Conservation (phyloP, 768 basidiomycete species). For the Mycena olivaceomarginata region DNA sequence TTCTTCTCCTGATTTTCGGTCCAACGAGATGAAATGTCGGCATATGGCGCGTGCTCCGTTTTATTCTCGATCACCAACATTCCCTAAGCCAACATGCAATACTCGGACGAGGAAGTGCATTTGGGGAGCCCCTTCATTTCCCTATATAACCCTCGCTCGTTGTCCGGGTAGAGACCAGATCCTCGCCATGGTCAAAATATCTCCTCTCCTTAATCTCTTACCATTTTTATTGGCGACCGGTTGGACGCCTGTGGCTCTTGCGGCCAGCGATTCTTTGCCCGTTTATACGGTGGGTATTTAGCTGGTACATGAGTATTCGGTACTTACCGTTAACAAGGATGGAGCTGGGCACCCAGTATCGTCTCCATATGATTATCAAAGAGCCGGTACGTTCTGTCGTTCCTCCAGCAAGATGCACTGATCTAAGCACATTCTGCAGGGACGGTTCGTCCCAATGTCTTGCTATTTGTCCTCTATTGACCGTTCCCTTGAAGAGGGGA, state of each 20-base stretch:
- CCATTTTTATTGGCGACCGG: conserved; percentile 8
- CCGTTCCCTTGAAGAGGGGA: conserved; percentile 21
- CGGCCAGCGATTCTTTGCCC: conserved; percentile 14
- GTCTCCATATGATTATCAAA: conserved; percentile 44
- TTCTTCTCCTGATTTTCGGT: no score
- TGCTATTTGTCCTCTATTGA: not conserved
- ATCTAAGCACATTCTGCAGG: conserved; percentile 3
- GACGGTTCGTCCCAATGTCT: conserved; percentile 20
- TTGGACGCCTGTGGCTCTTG: not conserved
- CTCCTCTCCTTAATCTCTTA: not conserved
- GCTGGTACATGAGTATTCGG: not conserved
- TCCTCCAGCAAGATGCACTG: not conserved
- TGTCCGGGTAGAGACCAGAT: not conserved
- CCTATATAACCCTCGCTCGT: conserved; percentile 3
- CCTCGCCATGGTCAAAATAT: conserved; percentile 14
- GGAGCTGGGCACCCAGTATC: conserved; percentile 40
- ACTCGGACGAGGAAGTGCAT: not conserved
- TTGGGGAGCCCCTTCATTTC: not conserved
- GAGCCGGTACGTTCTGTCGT: conserved; percentile 31
- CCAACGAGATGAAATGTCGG: no score
- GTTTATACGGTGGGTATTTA: conserved; percentile 36
- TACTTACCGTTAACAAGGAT: conserved; percentile 34
- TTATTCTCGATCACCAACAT: no score
- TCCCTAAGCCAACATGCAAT: not conserved
- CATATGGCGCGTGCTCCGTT: no score